These are phyloP conservation scores for Aspergillus ellipticus DNA, from an alignment of 495 filamentous ascomycete genomes.

Conservation along the genomic window DNA sequence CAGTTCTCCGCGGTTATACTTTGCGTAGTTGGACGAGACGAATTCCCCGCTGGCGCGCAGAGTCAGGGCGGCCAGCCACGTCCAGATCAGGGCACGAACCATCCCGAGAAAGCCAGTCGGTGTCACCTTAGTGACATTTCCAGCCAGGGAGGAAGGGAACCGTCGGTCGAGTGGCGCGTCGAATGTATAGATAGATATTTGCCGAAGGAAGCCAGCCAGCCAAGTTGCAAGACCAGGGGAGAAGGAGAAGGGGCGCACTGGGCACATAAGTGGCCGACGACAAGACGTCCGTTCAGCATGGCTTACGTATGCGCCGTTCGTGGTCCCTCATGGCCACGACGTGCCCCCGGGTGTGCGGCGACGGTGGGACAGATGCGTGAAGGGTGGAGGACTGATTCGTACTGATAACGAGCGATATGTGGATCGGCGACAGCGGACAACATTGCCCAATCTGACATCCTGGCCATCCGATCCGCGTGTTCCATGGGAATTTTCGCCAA, in stretches of 20 bases:
- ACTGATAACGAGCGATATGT: no score
- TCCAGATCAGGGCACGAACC: slow-evolving; percentile 8
- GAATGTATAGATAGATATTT: not conserved
- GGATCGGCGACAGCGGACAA: no score
- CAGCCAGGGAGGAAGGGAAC: not conserved
- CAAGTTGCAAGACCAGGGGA: no score
- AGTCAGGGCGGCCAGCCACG: slow-evolving; percentile 1
- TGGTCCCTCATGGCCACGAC: not conserved
- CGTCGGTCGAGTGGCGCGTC: not conserved
- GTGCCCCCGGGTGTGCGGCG: not conserved
- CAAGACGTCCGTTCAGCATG: not conserved
- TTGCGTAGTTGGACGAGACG: slow-evolving; percentile 15
- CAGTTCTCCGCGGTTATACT: slow-evolving; percentile 17
- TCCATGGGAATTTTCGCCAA: not conserved
- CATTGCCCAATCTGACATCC: not conserved
- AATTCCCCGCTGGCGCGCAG: slow-evolving; percentile 8
- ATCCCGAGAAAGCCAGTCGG: not conserved
- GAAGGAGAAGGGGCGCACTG: not conserved
- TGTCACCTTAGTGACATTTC: not conserved
- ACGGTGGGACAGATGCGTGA: not conserved
- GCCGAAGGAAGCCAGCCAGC: not conserved
- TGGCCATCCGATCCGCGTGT: not conserved
- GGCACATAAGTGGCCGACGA: not conserved
- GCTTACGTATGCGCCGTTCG: not conserved
- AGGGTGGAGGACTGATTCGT: not conserved